Evolutionary conservation across 345 rosid species (phyloP).

Genomic region (Eucalyptus erythrocorys): DNA sequence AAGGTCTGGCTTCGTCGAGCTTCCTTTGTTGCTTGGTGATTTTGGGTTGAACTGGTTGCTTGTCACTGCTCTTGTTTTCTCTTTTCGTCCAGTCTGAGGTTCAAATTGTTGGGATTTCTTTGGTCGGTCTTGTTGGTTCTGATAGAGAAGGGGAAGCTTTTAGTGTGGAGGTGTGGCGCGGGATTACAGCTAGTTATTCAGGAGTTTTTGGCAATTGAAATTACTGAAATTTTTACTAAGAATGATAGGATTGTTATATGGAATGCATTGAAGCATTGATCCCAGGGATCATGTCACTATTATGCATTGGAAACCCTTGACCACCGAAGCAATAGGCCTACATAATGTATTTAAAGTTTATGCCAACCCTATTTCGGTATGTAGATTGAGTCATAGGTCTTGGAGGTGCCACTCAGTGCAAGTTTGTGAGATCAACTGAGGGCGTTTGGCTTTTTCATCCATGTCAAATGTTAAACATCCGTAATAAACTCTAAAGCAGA

Average conservation of each 20-base stretch:
- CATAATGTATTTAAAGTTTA: neutral
- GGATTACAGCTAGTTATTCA: neutral
- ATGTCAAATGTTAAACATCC: neutral
- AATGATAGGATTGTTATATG: neutral
- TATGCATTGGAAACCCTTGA: neutral
- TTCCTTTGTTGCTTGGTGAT: neutral
- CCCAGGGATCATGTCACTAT: neutral
- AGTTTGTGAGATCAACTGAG: neutral
- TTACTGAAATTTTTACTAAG: neutral
- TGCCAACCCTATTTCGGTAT: neutral
- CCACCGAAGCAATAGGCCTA: neutral
- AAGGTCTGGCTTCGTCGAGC: conserved; percentile 35
- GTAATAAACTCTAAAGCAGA: neutral
- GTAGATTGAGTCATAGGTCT: neutral
- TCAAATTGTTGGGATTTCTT: neutral
- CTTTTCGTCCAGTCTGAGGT: neutral
- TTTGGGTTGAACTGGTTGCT: neutral
- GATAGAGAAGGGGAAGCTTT: neutral
- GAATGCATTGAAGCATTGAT: neutral
- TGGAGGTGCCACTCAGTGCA: neutral
- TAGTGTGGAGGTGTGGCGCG: neutral
- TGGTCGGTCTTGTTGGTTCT: neutral
- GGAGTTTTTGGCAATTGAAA: neutral
- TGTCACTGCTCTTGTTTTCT: neutral
- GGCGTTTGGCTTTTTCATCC: neutral